Evolutionary conservation across 2,329 filamentous ascomycete species (phyloP), one percentile per base, ranked within the genome.

Genomic region (Dactylella cylindrospora): DNA sequence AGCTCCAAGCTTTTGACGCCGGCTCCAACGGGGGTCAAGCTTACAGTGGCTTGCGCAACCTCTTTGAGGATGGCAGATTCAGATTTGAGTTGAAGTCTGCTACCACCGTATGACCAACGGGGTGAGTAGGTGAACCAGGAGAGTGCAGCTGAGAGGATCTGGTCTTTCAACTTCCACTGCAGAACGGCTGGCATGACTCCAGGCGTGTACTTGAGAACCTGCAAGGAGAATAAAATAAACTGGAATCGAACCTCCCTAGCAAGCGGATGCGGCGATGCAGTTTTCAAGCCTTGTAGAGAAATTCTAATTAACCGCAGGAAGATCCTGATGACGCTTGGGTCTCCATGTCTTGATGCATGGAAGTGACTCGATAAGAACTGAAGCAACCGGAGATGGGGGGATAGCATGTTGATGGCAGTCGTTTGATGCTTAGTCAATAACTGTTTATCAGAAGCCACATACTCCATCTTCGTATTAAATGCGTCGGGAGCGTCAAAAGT

Each of bases 291-390:
- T 66, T 86, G 80, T 22, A 95, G 77, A 0, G 91, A 96, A 23
- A 85, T 76, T 66, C 86, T 82, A 55, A 97, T 81, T 66, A 97
- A 77, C 26, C 91, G 86, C 60, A 86, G 77, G 73, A 96, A 96
- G 3, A 90, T 80, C 60, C 82, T 81, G 68, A 95, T 88, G 0
- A 85, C 85, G 70, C 96, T 86, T 1, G 83, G 79, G 67, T 85
- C 95, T 20, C 88, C 85, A 20, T 96, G 78, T n/a, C 90, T 82
- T 9, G 87, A 90, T 1, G 94, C 90, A 71, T 90, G 95, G 75
- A 95, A 98, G 71, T 97, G 91, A 70, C 93, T 98, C 59, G 82
- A 84, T 62, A 99, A 81, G 71, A 97, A 95, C 66, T 95, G 89
- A 26, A 96, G 74, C 20, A 97, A 75, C 19, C 87, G 84, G 47